Evolutionary conservation across 2,329 filamentous ascomycete genomes (phyloP), one percentile per base, ranked within the genome.

Genomic region (Colletotrichum eremochloae): DNA sequence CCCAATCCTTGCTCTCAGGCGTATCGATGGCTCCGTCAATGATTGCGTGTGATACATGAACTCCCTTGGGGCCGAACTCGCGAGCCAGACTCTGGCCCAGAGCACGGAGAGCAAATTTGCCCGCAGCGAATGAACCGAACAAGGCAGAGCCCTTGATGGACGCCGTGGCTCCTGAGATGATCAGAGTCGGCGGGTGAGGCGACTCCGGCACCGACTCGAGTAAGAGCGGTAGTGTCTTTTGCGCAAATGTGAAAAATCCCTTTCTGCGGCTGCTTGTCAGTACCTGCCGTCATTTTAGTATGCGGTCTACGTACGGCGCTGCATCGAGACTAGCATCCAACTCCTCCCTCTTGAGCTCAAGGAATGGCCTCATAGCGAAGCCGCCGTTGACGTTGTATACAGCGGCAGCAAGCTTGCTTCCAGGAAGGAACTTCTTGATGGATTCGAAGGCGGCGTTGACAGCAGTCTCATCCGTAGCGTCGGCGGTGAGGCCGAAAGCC

Each of bases 21-120:
- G 93, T 95, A 80, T 97, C 93, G 80, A 97, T 97, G 1, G 94
- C 88, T 0, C 94, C 95, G 78, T 97, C 95, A 67, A 97, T 91
- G 72, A 97, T 90, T 6, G 92, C 90, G 82, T 97, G 94, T 0
- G 92, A 89, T 1, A 97, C 92, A 80, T 97, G 95, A 1, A 97
- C 88, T 2, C 95, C 95, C 80, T 93, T 86, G 0, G 95, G 94
- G 0, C 93, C 93, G 80, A 96, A 97, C 80, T 97, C 95, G 68
- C 92, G 88, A 0, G 94, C 93, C 36, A 97, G 85, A 44, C 89
- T 92, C 81, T 96, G 94, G 0, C 88, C 87, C 63, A 97, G 82
- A 0, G 92, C 94, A 42, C 95, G 87, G 76, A 93, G 84, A 5
- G 93, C 94, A 79, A 94, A 97, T 80, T 97, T 97, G 38, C 92